Evolutionary conservation across 441 rosid genomes (phyloP).

Genomic region (Adansonia rubrostipa): DNA sequence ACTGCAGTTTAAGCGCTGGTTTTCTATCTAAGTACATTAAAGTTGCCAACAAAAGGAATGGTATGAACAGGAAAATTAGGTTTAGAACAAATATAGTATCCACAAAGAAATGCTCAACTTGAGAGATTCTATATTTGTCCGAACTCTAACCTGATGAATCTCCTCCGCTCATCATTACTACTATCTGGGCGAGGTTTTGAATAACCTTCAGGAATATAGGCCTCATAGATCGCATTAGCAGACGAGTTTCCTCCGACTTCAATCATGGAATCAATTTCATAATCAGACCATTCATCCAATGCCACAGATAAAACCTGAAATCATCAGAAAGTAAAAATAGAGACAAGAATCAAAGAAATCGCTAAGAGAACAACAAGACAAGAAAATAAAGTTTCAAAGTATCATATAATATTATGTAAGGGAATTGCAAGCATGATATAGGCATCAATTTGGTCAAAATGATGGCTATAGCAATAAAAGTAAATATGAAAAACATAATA

Average conservation of each 20-base stretch:
- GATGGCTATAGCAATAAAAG: background rate
- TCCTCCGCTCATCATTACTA: constrained; percentile 71
- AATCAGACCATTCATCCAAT: constrained; percentile 95
- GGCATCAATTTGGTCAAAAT: background rate
- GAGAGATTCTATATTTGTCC: background rate
- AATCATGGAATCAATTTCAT: constrained; percentile 81
- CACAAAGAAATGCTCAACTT: constrained; percentile 1
- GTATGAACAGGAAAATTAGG: background rate
- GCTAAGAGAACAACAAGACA: background rate
- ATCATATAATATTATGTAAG: background rate
- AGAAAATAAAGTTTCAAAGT: constrained; percentile 1
- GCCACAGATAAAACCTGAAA: constrained; percentile 92
- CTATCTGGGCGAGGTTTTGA: constrained; percentile 84
- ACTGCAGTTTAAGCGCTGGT: background rate
- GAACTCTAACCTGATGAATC: constrained; percentile 69
- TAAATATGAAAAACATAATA: background rate
- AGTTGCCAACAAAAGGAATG: background rate
- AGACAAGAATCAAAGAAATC: background rate
- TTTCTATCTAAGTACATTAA: background rate
- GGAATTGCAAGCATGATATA: background rate
- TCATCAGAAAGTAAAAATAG: constrained; percentile 6
- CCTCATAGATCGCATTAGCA: constrained; percentile 91
- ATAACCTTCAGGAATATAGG: constrained; percentile 70
- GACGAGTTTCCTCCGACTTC: constrained; percentile 95
- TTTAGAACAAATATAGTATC: background rate